Evolutionary conservation across 1,284 basidiomycete genomes (phyloP).

Genomic region (Malassezia slooffiae): DNA sequence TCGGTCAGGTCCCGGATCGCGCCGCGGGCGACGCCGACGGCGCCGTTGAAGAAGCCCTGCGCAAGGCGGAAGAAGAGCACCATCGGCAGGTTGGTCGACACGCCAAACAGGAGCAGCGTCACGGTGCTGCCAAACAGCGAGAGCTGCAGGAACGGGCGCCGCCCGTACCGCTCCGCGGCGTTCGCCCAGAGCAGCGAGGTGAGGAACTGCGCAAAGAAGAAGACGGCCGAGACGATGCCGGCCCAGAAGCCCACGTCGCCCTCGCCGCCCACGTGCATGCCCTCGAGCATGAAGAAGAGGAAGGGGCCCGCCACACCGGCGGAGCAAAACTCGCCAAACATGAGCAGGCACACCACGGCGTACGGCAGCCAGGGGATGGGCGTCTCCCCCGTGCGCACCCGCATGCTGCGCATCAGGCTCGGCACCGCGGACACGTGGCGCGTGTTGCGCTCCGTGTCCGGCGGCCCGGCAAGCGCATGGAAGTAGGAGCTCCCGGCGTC

Average conservation of each 20-base stretch:
- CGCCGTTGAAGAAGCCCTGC: constrained; percentile 89
- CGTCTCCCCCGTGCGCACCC: too few species aligned
- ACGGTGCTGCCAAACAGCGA: constrained; percentile 72
- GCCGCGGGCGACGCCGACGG: constrained; percentile 75
- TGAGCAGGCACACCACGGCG: constrained; percentile 39
- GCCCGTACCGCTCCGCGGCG: constrained; percentile 79
- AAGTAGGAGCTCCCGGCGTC: too few species aligned
- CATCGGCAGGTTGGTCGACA: constrained; percentile 54
- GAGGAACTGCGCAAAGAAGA: constrained; percentile 53
- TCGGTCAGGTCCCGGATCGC: constrained; percentile 80
- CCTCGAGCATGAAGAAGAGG: constrained; percentile 44
- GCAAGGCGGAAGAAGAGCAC: constrained; percentile 78
- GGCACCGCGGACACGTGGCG: too few species aligned
- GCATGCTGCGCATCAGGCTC: constrained; percentile 16
- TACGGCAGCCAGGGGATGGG: constrained; percentile 42
- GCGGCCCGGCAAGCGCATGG: too few species aligned
- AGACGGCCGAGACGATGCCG: constrained; percentile 43
- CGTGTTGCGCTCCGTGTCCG: too few species aligned
- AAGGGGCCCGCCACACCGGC: constrained; percentile 54
- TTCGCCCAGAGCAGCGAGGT: constrained; percentile 88
- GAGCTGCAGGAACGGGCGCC: constrained; percentile 69
- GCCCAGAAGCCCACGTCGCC: constrained; percentile 43
- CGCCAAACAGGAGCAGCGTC: constrained; percentile 72
- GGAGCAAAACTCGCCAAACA: constrained; percentile 55
- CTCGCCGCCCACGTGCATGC: constrained; percentile 40